Evolutionary conservation across 306 rosid genomes (phyloP).

Genomic region (Senna siamea): DNA sequence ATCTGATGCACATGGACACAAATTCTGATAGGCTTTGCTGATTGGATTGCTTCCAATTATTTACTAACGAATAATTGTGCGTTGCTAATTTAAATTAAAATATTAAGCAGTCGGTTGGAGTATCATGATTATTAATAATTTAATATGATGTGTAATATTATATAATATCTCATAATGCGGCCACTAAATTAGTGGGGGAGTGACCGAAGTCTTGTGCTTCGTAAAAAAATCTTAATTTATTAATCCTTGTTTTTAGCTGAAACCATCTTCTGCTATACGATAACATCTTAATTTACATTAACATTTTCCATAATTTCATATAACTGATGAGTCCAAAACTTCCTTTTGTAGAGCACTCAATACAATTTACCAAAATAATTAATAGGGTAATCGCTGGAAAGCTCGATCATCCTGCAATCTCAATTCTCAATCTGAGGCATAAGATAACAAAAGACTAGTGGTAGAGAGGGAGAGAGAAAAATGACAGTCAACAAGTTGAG

Average conservation of each 20-base stretch:
- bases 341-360: background rate
- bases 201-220: background rate
- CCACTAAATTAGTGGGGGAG: background rate
- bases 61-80: constrained; percentile 19
- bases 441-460: background rate
- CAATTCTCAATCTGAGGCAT: background rate
- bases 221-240: background rate
- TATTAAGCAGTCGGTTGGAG: background rate
- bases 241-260: background rate
- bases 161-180: background rate
- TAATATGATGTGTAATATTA: background rate
- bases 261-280: no score
- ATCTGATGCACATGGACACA: constrained; percentile 33
- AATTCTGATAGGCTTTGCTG: constrained; percentile 8
- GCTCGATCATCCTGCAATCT: background rate
- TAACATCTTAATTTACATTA: no score
- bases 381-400: background rate
- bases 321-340: no score
- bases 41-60: constrained; percentile 32
- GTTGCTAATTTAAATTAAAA: background rate
- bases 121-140: constrained; percentile 12
- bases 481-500: background rate
- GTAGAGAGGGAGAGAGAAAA: background rate
- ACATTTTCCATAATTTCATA: no score
- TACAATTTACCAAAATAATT: background rate